phyloP scores from a whole-genome alignment of 1,139 yeast genomes.

The Pichia sp. region DNA sequence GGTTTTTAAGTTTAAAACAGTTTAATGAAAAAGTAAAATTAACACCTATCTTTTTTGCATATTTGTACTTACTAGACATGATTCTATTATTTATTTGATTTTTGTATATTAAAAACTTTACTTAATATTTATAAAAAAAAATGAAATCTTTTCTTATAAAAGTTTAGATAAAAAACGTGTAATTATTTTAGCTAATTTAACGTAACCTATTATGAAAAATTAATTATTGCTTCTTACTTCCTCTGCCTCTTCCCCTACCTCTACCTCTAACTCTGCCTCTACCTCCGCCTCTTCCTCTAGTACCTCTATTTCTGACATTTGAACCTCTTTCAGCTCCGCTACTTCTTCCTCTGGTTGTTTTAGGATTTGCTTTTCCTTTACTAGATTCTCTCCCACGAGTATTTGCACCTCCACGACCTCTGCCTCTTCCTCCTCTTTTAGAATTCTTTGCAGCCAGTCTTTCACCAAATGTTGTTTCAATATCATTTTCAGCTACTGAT shows the following conservation, averaged over 20 bases:
- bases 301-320: not conserved
- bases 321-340: not conserved
- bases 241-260: not conserved
- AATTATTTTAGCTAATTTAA: too few relatives aligned
- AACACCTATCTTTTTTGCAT: not conserved
- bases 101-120: too few relatives aligned
- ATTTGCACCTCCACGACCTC: constrained; percentile 15
- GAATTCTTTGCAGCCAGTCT: not conserved
- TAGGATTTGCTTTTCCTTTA: too few relatives aligned
- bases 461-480: constrained; percentile 4
- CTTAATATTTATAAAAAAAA: too few relatives aligned
- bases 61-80: not conserved
- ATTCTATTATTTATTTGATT: too few relatives aligned
- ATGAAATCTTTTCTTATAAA: too few relatives aligned
- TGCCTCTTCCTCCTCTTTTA: constrained; percentile 15
- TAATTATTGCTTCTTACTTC: not conserved
- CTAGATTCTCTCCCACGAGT: too few relatives aligned
- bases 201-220: not conserved
- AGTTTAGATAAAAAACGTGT: too few relatives aligned
- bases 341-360: not conserved
- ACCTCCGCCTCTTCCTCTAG: constrained; percentile 4
- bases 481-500: constrained; percentile 1
- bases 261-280: constrained; percentile 1
- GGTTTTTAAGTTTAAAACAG: not conserved
- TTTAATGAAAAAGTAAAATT: not conserved